Evolutionary conservation across 2,329 filamentous ascomycete genomes (phyloP), one percentile per base, ranked within the genome.

Genomic region (Penicillium glabrum): DNA sequence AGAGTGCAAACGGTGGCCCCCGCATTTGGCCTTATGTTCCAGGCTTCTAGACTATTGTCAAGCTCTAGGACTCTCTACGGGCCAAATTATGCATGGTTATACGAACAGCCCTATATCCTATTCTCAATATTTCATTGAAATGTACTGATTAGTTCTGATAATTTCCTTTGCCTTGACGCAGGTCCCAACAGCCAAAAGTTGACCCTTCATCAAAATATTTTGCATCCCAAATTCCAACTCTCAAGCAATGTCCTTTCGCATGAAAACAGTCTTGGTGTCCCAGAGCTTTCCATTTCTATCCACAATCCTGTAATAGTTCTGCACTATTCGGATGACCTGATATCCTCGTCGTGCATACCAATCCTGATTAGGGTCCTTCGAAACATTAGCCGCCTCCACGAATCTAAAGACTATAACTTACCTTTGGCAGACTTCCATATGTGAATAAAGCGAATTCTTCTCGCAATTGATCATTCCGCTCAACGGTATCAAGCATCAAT

Each of bases 281-380:
- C 63, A 61, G 11, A 41, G 14, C 19, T 62, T 61, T 1, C 59
- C 59, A 49, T 51, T 54, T 10, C 27, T 57, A 44, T 66, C 63
- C 5, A 1, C 10, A 13, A 55, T 51, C 8, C 33, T 43, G 33
- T 67, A 67, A 46, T 53, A 63, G 21, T 65, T 59, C 31, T 56
- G 57, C 6, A 63, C 50, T 0, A 56, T 63, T n/a, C 55, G 58
- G 8, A 65, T 53, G 10, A 59, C 47, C 11, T 6, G 53, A 31
- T 67, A 67, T 13, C 63, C 64, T 23, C 64, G 59, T 10, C 63
- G 58, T 35, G 35, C 41, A 57, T 67, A 67, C 64, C 63, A 67
- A 10, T 61, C 62, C 46, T 67, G 26, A n/a, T 57, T 65, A 3
- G 53, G 46, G 24, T 57, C 41, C 64, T 66, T 24, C 14, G 47